These are phyloP conservation scores for Saccharomyces pastorianus DNA, from an alignment of 1,139 yeast genomes.

Conservation along the genomic window DNA sequence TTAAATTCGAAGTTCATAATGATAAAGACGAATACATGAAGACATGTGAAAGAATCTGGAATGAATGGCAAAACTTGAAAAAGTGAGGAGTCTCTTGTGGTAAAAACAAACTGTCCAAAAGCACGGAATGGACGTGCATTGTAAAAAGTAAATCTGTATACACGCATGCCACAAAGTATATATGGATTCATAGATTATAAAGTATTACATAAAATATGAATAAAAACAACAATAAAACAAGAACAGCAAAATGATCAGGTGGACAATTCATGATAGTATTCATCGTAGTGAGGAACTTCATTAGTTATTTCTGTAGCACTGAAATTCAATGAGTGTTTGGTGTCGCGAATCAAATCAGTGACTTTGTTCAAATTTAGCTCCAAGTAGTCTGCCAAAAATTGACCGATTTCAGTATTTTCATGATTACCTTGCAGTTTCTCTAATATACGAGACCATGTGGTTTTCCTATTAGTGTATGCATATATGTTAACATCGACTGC, in stretches of 20 bases:
- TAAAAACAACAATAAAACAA: background rate
- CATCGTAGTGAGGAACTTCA: constrained; percentile 5
- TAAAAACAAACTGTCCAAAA: too few relatives aligned
- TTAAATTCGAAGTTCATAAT: background rate
- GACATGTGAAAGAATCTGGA: background rate
- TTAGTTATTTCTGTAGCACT: constrained; percentile 1
- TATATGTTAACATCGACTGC: constrained; percentile 86
- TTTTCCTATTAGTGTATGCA: constrained; percentile 51
- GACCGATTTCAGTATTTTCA: constrained; percentile 78
- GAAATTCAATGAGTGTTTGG: constrained; percentile 37
- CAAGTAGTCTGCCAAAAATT: constrained; percentile 53
- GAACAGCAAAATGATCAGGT: background rate
- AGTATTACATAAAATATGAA: background rate
- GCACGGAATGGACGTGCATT: too few relatives aligned
- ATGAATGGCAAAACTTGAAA: background rate
- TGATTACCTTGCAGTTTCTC: constrained; percentile 61
- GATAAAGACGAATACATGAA: background rate
- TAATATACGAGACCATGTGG: constrained; percentile 36
- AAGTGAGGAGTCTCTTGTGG: background rate
- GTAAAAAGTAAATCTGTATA: too few relatives aligned
- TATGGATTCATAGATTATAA: background rate
- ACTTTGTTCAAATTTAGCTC: constrained; percentile 46
- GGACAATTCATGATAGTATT: constrained; percentile 9
- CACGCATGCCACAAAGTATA: too few relatives aligned
- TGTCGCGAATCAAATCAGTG: constrained; percentile 41